Evolutionary conservation across 768 basidiomycete species (phyloP).

Genomic region (Boletus rubropictus): DNA sequence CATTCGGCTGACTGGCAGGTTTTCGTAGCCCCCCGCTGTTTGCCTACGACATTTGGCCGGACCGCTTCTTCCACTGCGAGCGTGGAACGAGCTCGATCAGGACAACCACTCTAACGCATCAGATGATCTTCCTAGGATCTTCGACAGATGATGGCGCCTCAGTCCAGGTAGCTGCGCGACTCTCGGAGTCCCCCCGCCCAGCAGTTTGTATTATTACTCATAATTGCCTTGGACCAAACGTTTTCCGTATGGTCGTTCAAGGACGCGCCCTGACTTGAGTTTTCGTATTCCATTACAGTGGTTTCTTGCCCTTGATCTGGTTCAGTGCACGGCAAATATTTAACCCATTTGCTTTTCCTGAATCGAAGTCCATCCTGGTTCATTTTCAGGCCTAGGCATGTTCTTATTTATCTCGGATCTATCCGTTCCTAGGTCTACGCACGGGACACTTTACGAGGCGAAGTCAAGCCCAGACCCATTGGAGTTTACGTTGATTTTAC

Average conservation of each 20-base stretch:
- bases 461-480: background rate
- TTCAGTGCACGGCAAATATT: conserved; percentile 14
- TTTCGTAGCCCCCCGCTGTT: conserved; percentile 8
- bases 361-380: conserved; percentile 10
- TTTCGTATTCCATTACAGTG: conserved; percentile 21
- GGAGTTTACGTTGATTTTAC: background rate
- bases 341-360: conserved; percentile 18
- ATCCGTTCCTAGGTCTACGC: conserved; percentile 9
- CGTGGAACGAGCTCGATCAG: conserved; percentile 21
- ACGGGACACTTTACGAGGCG: conserved; percentile 3
- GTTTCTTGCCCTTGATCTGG: conserved; percentile 12
- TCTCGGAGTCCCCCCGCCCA: conserved; percentile 7
- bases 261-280: conserved; percentile 15
- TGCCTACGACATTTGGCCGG: conserved; percentile 7
- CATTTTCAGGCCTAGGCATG: conserved; percentile 9
- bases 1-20: conserved; percentile 11
- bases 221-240: conserved; percentile 26
- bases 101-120: conserved; percentile 13
- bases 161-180: conserved; percentile 17
- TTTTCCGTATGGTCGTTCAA: conserved; percentile 18
- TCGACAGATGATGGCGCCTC: conserved; percentile 11
- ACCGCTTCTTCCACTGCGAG: conserved; percentile 17
- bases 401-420: conserved; percentile 26
- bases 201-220: conserved; percentile 33
- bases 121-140: conserved; percentile 24